phyloP scores from a whole-genome alignment of 2,329 filamentous ascomycete species.

The Colletotrichum sp. region DNA sequence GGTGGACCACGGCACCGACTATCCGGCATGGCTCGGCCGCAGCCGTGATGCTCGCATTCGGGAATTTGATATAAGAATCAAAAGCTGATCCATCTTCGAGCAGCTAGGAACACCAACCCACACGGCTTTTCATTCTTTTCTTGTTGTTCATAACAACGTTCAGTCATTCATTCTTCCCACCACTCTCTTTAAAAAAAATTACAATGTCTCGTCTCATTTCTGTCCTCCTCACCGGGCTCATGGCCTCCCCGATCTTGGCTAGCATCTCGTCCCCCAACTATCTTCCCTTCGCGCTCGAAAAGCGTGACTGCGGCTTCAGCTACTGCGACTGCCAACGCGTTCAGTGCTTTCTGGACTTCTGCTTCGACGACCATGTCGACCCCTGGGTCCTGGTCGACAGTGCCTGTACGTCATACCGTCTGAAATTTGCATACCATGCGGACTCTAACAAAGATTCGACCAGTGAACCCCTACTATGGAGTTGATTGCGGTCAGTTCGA shows the following conservation, averaged over 20 bases:
- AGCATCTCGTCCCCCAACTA: background rate
- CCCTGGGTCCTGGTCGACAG: background rate
- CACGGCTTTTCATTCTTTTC: background rate
- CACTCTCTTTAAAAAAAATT: background rate
- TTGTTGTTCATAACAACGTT: background rate
- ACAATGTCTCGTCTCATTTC: background rate
- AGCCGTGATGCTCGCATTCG: background rate
- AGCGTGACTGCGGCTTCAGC: background rate
- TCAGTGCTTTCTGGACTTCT: background rate
- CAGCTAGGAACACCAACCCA: background rate
- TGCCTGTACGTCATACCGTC: background rate
- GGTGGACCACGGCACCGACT: background rate
- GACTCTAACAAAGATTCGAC: background rate
- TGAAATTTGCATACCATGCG: fast-evolving
- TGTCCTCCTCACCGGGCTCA: background rate
- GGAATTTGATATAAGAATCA: background rate
- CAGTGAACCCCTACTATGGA: background rate
- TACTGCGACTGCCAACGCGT: background rate
- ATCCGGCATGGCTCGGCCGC: constrained; percentile 29
- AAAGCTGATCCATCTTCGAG: background rate
- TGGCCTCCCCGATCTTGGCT: background rate
- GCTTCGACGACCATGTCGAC: constrained; percentile 1
- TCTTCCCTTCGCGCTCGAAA: background rate
- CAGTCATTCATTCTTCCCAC: background rate
- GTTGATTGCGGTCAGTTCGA: constrained; percentile 4